Evolutionary conservation across 257 asterid genomes (phyloP).

Genomic region (Solanum lycopersicoides): DNA sequence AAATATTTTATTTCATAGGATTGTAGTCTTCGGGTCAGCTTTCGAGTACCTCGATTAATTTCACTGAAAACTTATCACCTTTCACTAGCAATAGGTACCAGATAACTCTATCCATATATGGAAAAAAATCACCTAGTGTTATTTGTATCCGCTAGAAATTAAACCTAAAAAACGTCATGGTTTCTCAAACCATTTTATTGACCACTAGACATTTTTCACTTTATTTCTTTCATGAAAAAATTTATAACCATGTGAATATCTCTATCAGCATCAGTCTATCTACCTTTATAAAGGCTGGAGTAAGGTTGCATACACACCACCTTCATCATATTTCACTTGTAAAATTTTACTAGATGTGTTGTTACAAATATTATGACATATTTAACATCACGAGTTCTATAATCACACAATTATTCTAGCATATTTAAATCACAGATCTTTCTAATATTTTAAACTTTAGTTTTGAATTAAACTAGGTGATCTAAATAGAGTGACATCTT

Average conservation of each 20-base stretch:
- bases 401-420: neutral
- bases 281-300: neutral
- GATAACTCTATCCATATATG: too few relatives aligned
- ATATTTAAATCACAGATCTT: neutral
- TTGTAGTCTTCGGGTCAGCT: too few relatives aligned
- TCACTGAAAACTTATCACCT: fast-evolving
- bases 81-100: fast-evolving
- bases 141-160: too few relatives aligned
- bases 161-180: fast-evolving
- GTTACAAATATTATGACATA: neutral
- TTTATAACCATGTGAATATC: neutral
- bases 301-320: neutral
- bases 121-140: too few relatives aligned
- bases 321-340: neutral
- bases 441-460: neutral
- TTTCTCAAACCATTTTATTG: too few relatives aligned
- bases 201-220: too few relatives aligned
- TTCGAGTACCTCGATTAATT: neutral
- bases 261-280: neutral
- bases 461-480: neutral
- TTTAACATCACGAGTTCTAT: neutral
- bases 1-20: neutral
- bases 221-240: neutral
- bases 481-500: neutral
- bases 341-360: neutral